Conservation (phyloP, 305 asterid genomes). For the Fraxinus angustifolia region DNA sequence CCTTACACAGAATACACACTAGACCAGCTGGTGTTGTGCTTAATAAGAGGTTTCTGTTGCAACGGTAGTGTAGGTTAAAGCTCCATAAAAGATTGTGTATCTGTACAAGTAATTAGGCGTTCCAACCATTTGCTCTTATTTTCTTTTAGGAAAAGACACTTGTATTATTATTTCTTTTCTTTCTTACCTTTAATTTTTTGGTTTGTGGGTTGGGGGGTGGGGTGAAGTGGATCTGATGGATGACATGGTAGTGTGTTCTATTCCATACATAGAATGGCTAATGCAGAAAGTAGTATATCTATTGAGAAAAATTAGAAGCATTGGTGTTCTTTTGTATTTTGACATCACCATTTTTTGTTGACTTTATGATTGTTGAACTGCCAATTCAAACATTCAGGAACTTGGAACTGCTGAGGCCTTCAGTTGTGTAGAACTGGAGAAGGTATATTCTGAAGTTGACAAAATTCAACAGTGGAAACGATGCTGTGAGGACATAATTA, state of each 20-base stretch:
- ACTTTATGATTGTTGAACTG: conserved; percentile 25
- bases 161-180: not conserved
- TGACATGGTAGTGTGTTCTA: not conserved
- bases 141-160: not conserved
- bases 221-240: not conserved
- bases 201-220: not conserved
- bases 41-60: not conserved
- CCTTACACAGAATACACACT: not conserved
- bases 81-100: not conserved
- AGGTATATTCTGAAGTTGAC: conserved; percentile 56
- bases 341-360: conserved; percentile 17
- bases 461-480: conserved; percentile 64
- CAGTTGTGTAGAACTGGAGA: conserved; percentile 66
- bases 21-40: not conserved
- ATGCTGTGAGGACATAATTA: conserved; percentile 46
- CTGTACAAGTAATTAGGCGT: not conserved
- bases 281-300: not conserved
- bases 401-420: conserved; percentile 60
- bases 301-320: conserved; percentile 9
- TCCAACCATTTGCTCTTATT: not conserved
- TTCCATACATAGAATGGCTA: not conserved
- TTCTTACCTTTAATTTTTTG: not conserved
- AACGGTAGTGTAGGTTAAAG: not conserved
- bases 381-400: conserved; percentile 50
- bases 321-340: conserved; percentile 17